Percentiles rank a stretch among this genome's conserved stretches.
Evolutionary conservation across 2,329 filamentous ascomycete species (phyloP).

Genomic region (Alternaria triticimaculans): DNA sequence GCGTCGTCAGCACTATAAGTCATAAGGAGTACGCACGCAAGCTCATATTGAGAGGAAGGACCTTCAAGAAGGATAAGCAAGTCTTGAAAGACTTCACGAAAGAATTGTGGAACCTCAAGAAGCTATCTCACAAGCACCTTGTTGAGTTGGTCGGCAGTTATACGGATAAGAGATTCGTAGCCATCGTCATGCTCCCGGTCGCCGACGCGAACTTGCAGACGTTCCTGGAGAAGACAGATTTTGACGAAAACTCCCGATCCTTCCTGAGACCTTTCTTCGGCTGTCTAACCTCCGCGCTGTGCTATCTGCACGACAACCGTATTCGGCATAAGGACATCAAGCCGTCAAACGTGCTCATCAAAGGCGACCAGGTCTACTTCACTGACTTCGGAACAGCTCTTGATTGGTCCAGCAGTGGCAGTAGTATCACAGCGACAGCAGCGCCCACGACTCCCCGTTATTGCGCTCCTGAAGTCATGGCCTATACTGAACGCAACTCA

Average conservation of each 20-base stretch:
- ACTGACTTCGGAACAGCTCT: slow-evolving; percentile 28
- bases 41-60: slow-evolving; percentile 18
- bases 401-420: slow-evolving; percentile 17
- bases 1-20: slow-evolving; percentile 27
- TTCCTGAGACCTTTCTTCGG: slow-evolving; percentile 20
- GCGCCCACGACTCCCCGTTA: slow-evolving; percentile 22
- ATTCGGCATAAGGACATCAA: slow-evolving; percentile 32
- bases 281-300: slow-evolving; percentile 16
- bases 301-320: slow-evolving; percentile 17
- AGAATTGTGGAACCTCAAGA: slow-evolving; percentile 23
- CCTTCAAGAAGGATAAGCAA: slow-evolving; percentile 15
- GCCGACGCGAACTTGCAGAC: slow-evolving; percentile 24
- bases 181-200: slow-evolving; percentile 39
- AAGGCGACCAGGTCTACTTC: slow-evolving; percentile 15
- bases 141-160: slow-evolving; percentile 37
- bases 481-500: slow-evolving; percentile 13
- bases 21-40: slow-evolving; percentile 33
- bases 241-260: slow-evolving; percentile 1
- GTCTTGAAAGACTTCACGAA: slow-evolving; percentile 15
- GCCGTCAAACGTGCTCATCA: slow-evolving; percentile 22
- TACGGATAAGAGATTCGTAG: slow-evolving; percentile 38
- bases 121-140: slow-evolving; percentile 15
- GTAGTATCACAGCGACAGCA: slow-evolving; percentile 20
- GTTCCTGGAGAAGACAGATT: slow-evolving; percentile 13
- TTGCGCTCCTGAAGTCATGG: slow-evolving; percentile 29